Evolutionary conservation across 345 rosid species (phyloP), one percentile per base, ranked within the genome.

Genomic region (Lagerstroemia speciosa): DNA sequence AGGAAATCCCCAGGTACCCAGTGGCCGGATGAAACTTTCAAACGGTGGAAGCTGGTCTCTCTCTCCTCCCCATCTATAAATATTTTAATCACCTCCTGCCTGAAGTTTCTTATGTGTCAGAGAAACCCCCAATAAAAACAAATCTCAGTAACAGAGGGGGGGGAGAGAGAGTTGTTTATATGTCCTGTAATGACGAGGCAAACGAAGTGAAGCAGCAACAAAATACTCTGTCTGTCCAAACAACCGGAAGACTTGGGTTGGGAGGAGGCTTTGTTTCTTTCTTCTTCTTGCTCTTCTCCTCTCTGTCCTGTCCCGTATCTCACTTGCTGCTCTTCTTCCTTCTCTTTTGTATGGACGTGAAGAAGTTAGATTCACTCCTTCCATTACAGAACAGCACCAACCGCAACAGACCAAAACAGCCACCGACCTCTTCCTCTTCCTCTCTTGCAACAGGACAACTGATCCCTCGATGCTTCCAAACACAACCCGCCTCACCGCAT

Each of bases 341-440:
- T 73, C 74, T 80, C 72, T 75, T 82, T 82, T 83, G 87, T 82
- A 79, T 70, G 73, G 81, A 78, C 64, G 72, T 76, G 82, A 65
- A 68, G 67, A 17, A 14, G 65, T 31, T 37, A 74, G 76, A 70
- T 71, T 81, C 82, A 77, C 68, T 64, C 78, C 82, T 57, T 70
- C 69, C 81, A 74, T 80, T 75, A 77, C 71, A 71, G 34, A 58
- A 58, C 34, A 30, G 7, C 30, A 53, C 29, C 60, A 53, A 8
- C 60, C n/a, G 30, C 60, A 19, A 53, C 60, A 4, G 8, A 53
- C 60, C 62, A 60, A 78, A 12, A 30, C 29, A 67, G 57, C 30
- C 71, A 58, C 64, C 67, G 29, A 29, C 66, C 33, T 32, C 33
- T 29, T 62, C 72, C 29, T 26, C 12, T 46, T 75, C 71, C 43